Conservation (phyloP, 148 eudicot species). For the Camellia japonica region DNA sequence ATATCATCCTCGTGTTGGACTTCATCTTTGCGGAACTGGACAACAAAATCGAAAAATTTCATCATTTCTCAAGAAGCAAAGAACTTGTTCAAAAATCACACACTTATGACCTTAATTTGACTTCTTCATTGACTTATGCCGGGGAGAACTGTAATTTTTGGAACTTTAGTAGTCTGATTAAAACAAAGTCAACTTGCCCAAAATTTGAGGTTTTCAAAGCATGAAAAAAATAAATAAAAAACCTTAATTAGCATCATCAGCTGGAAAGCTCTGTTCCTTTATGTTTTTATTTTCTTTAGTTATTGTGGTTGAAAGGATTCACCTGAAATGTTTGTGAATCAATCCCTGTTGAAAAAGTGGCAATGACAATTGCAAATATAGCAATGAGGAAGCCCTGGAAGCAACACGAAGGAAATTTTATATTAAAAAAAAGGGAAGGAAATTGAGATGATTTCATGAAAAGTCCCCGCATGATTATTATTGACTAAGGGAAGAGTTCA, state of each 20-base stretch:
- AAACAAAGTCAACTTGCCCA: not conserved
- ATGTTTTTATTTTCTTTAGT: not conserved
- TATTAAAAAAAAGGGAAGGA: not conserved
- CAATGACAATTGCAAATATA: conserved; percentile 79
- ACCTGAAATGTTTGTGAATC: conserved; percentile 98
- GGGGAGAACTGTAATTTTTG: no score
- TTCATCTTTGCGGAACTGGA: conserved; percentile 73
- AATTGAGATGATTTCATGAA: not conserved
- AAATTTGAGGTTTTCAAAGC: not conserved
- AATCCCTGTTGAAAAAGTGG: conserved; percentile 95
- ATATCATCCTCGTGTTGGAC: conserved; percentile 63
- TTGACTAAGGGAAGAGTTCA: not conserved
- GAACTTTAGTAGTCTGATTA: no score
- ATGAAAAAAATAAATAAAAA: not conserved
- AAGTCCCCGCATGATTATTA: no score
- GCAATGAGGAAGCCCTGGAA: conserved; percentile 85
- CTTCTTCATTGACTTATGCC: no score
- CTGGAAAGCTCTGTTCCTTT: not conserved
- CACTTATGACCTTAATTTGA: no score
- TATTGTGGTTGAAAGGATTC: conserved; percentile 9
- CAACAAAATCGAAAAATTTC: not conserved
- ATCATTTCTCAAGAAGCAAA: not conserved
- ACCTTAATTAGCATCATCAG: not conserved
- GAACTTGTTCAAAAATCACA: no score
- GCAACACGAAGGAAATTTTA: not conserved